Base-by-base conservation (phyloP, 805 yeast species). In the Lipomyces yamadae region DNA sequence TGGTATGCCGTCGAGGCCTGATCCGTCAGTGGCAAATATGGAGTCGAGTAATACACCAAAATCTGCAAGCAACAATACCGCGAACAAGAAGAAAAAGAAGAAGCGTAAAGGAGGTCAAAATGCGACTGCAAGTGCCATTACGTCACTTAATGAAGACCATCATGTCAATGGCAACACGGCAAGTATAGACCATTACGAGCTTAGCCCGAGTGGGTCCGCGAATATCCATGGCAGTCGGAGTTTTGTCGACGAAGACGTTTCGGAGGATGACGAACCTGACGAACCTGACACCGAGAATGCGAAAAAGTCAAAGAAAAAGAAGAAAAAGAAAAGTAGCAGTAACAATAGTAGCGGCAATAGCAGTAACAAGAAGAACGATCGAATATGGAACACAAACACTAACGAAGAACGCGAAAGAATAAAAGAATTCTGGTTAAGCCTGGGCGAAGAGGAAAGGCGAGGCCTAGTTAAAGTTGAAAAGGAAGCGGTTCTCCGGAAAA, bases 391-490 rank as follows among this genome's bases (percentile, higher is more conserved):
- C 66, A 79, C 80, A 69, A 78, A 80, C 50, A 75, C 83, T 33
- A 74, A 80, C 3, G 86, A 85, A 69, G 89, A 87, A 70, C 81
- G 83, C 61, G 81, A 81, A 65, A 79, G 83, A 55, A 78, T 87
- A 63, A 81, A 82, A 70, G 76, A 80, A 65, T 87, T 84, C 75
- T 92, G 97, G 97, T 82, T 84, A 58, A 80, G 85, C 5, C 79
- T 92, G 48, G 81, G 83, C 29, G 82, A 85, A n/a, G 83, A 82
- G 3, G 87, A 85, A 71, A 88, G 90, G 72, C 81, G 84, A 72
- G 79, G 83, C 37, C 82, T 92, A 32, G 83, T 90, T 37, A 82
- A 84, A 72, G 84, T 90, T 56, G 91, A 90, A 71, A 88, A 87
- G 74, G 85, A 85, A 58, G 87, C 90, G 53, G 86, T 92, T 0